Conservation (phyloP, 2,329 filamentous ascomycete species). For the Microsporum audouinii region DNA sequence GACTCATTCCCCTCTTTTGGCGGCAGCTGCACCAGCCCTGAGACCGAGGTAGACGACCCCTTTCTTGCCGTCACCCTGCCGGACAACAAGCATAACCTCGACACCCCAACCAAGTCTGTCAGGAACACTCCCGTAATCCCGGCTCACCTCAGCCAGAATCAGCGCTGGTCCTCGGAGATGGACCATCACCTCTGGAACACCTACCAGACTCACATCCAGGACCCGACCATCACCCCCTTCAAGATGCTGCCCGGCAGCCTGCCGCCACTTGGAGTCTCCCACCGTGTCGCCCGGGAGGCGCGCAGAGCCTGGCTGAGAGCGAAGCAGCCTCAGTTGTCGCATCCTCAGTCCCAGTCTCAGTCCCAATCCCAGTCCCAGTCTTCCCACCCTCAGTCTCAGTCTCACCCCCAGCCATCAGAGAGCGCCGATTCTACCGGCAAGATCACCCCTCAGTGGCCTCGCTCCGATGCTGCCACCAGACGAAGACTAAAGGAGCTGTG, state of each 20-base stretch:
- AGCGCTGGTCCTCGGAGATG: slow-evolving; percentile 50
- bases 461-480: slow-evolving; percentile 47
- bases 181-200: slow-evolving; percentile 56
- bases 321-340: slow-evolving; percentile 21
- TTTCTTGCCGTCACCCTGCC: slow-evolving; percentile 38
- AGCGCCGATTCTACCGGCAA: not conserved
- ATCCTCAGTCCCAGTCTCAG: not conserved
- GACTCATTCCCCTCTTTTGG: slow-evolving; percentile 46
- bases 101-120: slow-evolving; percentile 28
- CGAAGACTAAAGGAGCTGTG: slow-evolving; percentile 48
- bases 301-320: slow-evolving; percentile 48
- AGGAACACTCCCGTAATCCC: slow-evolving; percentile 19
- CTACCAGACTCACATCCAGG: slow-evolving; percentile 54
- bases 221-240: slow-evolving; percentile 55
- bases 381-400: not conserved
- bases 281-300: slow-evolving; percentile 51
- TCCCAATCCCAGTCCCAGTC: not conserved
- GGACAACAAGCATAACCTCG: slow-evolving; percentile 27
- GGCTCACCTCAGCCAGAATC: slow-evolving; percentile 18
- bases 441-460: slow-evolving; percentile 39
- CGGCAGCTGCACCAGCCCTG: slow-evolving; percentile 50
- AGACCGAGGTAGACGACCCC: slow-evolving; percentile 47
- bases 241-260: slow-evolving; percentile 54
- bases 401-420: not conserved
- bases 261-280: slow-evolving; percentile 53